phyloP scores from a whole-genome alignment of 2,329 filamentous ascomycete species.

The Hymenoscyphus linearis region DNA sequence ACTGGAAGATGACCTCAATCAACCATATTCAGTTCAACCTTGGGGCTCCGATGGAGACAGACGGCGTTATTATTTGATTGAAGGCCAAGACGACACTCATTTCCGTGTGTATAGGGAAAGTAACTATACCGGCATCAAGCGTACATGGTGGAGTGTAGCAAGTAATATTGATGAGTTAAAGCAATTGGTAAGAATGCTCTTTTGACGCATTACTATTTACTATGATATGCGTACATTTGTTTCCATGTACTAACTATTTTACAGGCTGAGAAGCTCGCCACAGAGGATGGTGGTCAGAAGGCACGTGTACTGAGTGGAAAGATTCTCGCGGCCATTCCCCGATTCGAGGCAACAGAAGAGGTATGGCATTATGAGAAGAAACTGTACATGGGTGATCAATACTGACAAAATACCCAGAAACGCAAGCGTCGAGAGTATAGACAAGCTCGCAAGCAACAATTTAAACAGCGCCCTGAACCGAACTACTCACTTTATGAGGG shows the following conservation, averaged over 20 bases:
- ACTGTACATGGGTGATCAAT: conserved; percentile 13
- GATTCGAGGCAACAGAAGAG: conserved; percentile 91
- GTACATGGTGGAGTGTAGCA: conserved; percentile 90
- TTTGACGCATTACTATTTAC: not conserved
- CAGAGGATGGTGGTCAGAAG: conserved; percentile 72
- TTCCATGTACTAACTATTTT: not conserved
- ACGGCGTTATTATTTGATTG: conserved; percentile 87
- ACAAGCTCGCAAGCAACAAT: conserved; percentile 66
- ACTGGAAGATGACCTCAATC: conserved; percentile 72
- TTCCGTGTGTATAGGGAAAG: conserved; percentile 94
- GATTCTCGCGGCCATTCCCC: conserved; percentile 73
- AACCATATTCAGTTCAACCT: conserved; percentile 81
- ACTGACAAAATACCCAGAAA: conserved; percentile 55
- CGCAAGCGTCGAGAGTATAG: conserved; percentile 90
- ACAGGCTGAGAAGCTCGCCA: conserved; percentile 71
- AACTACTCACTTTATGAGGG: conserved; percentile 95
- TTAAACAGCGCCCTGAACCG: conserved; percentile 71
- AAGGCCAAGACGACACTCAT: conserved; percentile 88
- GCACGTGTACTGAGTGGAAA: conserved; percentile 72
- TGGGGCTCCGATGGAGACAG: conserved; percentile 90
- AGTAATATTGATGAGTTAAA: conserved; percentile 84
- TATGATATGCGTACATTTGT: not conserved
- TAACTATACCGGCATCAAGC: conserved; percentile 69
- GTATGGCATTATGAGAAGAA: conserved; percentile 40
- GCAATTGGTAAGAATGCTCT: conserved; percentile 8